Evolutionary conservation across 495 filamentous ascomycete species (phyloP).

Genomic region (Jackrogersella multiformis): DNA sequence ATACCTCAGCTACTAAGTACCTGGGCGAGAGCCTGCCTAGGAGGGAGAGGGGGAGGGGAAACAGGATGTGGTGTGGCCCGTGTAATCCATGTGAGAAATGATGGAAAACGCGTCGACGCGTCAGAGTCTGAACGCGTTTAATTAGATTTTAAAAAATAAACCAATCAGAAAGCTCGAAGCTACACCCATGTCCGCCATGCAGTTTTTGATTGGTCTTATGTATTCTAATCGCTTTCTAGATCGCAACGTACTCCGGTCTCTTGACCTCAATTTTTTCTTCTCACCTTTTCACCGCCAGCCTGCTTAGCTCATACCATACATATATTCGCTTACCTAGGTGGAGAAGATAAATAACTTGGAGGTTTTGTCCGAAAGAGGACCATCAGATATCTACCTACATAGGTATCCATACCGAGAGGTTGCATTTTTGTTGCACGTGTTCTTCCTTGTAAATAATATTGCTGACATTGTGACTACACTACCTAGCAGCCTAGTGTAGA

Average conservation of each 20-base stretch:
- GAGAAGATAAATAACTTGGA: neutral
- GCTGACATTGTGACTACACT: neutral
- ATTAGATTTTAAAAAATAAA: constrained; percentile 14
- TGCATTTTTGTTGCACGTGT: constrained; percentile 9
- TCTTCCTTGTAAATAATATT: neutral
- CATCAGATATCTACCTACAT: neutral
- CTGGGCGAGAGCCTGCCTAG: neutral
- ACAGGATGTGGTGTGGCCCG: neutral
- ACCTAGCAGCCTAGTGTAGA: neutral
- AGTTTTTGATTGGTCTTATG: constrained; percentile 24
- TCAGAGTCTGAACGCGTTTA: constrained; percentile 16
- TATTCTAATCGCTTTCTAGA: constrained; percentile 12
- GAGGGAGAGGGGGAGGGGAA: constrained; percentile 7
- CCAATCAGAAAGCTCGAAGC: constrained; percentile 19
- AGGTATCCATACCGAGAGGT: neutral
- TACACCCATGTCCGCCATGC: constrained; percentile 26
- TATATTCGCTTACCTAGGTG: no score
- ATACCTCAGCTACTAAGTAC: neutral
- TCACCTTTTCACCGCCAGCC: neutral
- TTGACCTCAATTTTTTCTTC: neutral
- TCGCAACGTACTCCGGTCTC: constrained; percentile 28
- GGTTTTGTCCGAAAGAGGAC: neutral
- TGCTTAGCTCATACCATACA: constrained; percentile 22
- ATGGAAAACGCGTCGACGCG: constrained; percentile 32
- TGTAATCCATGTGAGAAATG: no score